Evolutionary conservation across 2,329 filamentous ascomycete species (phyloP).

Genomic region (Penicillium griseofulvum): DNA sequence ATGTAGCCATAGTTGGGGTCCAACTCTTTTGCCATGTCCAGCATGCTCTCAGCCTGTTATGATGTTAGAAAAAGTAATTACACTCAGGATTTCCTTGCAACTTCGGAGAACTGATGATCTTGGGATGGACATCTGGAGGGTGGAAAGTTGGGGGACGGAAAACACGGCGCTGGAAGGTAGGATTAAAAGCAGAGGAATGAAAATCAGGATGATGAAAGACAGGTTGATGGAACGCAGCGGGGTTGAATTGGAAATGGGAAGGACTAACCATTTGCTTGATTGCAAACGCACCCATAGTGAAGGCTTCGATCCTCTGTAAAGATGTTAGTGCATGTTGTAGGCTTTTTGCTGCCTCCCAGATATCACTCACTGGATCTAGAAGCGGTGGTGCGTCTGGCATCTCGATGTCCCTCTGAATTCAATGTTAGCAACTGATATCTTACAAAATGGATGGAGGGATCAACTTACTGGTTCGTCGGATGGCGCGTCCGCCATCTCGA

Average conservation of each 20-base stretch:
- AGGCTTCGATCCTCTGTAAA: not conserved
- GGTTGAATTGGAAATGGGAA: not conserved
- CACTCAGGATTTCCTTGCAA: not conserved
- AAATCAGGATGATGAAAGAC: not conserved
- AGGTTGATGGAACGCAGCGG: not conserved
- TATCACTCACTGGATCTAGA: slow-evolving; percentile 1
- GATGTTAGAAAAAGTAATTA: not conserved
- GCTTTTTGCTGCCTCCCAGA: not conserved
- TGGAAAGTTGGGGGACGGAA: not conserved
- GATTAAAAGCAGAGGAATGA: not conserved
- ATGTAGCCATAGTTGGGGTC: not conserved
- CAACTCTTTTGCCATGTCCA: not conserved
- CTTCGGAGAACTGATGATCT: not conserved
- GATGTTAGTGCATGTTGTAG: not conserved
- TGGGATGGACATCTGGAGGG: not conserved
- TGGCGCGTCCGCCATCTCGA: not conserved
- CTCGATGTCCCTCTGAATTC: slow-evolving; percentile 8
- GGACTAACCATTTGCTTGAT: slow-evolving; percentile 1
- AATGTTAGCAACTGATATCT: not conserved
- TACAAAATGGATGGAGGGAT: not conserved
- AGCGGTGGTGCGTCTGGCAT: slow-evolving; percentile 19
- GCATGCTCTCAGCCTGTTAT: not conserved
- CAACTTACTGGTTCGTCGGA: slow-evolving; percentile 1
- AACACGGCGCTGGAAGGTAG: not conserved
- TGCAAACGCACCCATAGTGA: not conserved